Evolutionary conservation across 164 flowering plant species (phyloP).

Genomic region (Piper longum): DNA sequence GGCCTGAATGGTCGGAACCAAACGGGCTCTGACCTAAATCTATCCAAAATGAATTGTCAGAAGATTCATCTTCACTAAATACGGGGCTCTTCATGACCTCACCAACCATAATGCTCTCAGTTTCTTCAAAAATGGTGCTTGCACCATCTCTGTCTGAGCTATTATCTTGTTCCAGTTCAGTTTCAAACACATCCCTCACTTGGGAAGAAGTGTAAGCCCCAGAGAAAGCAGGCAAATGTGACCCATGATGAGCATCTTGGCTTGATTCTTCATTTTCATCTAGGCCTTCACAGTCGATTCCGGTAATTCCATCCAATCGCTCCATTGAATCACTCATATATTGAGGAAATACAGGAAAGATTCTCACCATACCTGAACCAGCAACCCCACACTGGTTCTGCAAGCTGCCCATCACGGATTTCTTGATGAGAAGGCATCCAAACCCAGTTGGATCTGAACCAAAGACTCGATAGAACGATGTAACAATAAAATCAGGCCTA

Average conservation of each 20-base stretch:
- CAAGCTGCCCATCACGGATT: constrained; percentile 54
- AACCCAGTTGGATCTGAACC: constrained; percentile 86
- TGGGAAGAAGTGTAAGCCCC: constrained; percentile 54
- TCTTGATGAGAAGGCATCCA: constrained; percentile 77
- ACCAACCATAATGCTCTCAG: constrained; percentile 49
- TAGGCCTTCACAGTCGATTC: constrained; percentile 22
- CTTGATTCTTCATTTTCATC: constrained; percentile 20
- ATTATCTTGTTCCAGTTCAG: constrained; percentile 55
- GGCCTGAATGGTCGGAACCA: constrained; percentile 33
- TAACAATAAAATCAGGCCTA: constrained; percentile 73
- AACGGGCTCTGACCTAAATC: constrained; percentile 62
- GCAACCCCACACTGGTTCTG: constrained; percentile 40
- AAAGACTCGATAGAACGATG: constrained; percentile 74
- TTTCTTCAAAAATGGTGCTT: constrained; percentile 62
- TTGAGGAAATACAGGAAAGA: constrained; percentile 44
- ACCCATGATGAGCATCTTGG: constrained; percentile 24
- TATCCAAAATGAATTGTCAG: constrained; percentile 54
- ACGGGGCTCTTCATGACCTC: constrained; percentile 65
- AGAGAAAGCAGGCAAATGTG: constrained; percentile 60
- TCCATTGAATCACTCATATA: constrained; percentile 57
- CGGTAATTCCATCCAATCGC: constrained; percentile 31
- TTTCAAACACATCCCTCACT: constrained; percentile 59
- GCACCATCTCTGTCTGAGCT: constrained; percentile 60
- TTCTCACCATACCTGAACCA: constrained; percentile 66
- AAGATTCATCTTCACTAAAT: constrained; percentile 58